phyloP scores from a whole-genome alignment of 2,329 filamentous ascomycete species.

The Fusarium abutilonis region DNA sequence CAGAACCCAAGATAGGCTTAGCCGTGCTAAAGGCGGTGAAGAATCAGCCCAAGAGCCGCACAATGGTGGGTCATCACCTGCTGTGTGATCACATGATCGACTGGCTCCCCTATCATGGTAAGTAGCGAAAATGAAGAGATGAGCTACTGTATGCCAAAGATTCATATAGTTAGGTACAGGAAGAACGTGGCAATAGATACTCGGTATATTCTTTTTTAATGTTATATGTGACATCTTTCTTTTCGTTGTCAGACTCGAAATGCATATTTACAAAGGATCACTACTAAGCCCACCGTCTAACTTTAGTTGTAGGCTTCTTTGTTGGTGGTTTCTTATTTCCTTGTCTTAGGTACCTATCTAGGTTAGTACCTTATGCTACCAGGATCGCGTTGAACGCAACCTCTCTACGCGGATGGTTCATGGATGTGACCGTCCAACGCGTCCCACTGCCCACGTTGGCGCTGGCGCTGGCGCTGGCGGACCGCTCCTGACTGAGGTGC shows the following conservation, averaged over 20 bases:
- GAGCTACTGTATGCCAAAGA: too few relatives aligned
- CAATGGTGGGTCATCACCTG: background rate
- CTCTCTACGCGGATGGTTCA: conserved; percentile 46
- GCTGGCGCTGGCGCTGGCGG: conserved; percentile 10
- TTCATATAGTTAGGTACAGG: too few relatives aligned
- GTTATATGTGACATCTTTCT: too few relatives aligned
- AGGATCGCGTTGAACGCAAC: conserved; percentile 34
- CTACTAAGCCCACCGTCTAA: too few relatives aligned
- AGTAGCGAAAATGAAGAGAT: too few relatives aligned
- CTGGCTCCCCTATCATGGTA: background rate
- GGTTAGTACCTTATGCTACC: background rate
- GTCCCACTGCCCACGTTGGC: conserved; percentile 28
- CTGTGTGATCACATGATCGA: conserved; percentile 18
- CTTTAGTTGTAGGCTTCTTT: background rate
- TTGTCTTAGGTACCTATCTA: background rate
- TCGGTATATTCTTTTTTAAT: too few relatives aligned
- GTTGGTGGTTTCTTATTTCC: background rate
- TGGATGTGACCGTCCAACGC: conserved; percentile 39
- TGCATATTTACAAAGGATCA: too few relatives aligned
- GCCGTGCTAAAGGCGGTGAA: conserved; percentile 22
- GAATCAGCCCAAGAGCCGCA: conserved; percentile 15
- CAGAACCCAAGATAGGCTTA: conserved; percentile 32
- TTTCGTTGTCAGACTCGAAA: too few relatives aligned
- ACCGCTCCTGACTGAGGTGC: conserved; percentile 1
- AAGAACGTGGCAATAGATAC: too few relatives aligned